These are phyloP conservation scores for Marchantia paleacea DNA, from an alignment of 225 moss, liverwort and hornwort species.

Conservation along the genomic window DNA sequence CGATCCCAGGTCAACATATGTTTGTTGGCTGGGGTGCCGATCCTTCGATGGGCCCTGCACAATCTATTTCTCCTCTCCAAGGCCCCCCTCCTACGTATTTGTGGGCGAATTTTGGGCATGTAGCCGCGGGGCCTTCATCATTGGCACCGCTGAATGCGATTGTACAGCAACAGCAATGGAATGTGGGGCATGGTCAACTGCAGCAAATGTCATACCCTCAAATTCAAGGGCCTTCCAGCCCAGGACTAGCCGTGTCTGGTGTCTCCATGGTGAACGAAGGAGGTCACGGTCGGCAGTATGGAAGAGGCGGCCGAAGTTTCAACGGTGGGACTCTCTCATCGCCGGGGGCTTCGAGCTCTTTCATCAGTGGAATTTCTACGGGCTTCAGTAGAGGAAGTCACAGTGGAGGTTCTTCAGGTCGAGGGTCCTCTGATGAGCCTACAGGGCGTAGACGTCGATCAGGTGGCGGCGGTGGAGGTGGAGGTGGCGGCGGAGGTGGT, in stretches of 20 bases:
- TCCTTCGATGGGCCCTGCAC: slow-evolving; percentile 43
- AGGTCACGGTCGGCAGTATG: slow-evolving; percentile 40
- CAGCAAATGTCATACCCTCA: slow-evolving; percentile 44
- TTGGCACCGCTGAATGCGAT: slow-evolving; percentile 45
- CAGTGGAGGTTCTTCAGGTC: slow-evolving; percentile 22
- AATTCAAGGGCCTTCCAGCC: slow-evolving; percentile 42
- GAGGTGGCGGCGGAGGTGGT: slow-evolving; percentile 15
- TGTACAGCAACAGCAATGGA: slow-evolving; percentile 62
- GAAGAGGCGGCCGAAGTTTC: slow-evolving; percentile 46
- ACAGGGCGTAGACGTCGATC: slow-evolving; percentile 56
- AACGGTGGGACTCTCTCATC: slow-evolving; percentile 30
- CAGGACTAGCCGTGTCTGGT: slow-evolving; percentile 25
- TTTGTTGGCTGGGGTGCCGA: slow-evolving; percentile 63
- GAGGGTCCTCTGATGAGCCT: slow-evolving; percentile 49
- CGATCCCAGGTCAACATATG: slow-evolving; percentile 57
- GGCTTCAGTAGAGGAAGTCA: slow-evolving; percentile 42
- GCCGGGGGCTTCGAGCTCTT: slow-evolving; percentile 32
- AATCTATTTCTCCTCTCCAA: slow-evolving; percentile 50
- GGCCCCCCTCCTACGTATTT: slow-evolving; percentile 44
- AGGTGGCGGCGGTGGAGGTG: slow-evolving; percentile 31
- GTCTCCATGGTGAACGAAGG: slow-evolving; percentile 40
- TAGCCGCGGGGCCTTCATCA: slow-evolving; percentile 49
- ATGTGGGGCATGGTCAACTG: slow-evolving; percentile 43
- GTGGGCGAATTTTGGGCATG: slow-evolving; percentile 56
- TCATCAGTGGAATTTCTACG: slow-evolving; percentile 23